Percentiles rank a stretch among this genome's conserved stretches.
Evolutionary conservation across 805 yeast species (phyloP).

Genomic region (Cyberlindnera mrakii): DNA sequence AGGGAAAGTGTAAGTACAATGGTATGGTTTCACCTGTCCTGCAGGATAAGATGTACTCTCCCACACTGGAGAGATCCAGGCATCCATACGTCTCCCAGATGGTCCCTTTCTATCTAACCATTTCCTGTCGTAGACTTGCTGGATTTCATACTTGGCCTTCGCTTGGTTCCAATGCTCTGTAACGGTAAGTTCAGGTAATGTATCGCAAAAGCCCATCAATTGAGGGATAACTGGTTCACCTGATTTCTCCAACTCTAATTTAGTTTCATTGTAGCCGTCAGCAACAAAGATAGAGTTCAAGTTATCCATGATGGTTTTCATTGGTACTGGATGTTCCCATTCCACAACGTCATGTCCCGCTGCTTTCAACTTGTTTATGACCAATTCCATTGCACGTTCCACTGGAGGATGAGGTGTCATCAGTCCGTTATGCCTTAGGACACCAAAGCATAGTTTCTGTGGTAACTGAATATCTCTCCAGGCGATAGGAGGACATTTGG

Average conservation of each 20-base stretch:
- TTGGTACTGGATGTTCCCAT: slow-evolving; percentile 32
- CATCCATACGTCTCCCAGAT: slow-evolving; percentile 49
- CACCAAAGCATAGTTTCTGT: slow-evolving; percentile 38
- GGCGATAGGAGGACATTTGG: slow-evolving; percentile 32
- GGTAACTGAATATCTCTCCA: slow-evolving; percentile 30
- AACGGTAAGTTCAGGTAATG: slow-evolving; percentile 48
- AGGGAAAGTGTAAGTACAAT: slow-evolving; percentile 70
- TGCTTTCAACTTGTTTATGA: slow-evolving; percentile 18
- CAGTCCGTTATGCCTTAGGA: slow-evolving; percentile 29
- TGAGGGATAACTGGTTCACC: slow-evolving; percentile 68
- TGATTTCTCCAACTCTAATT: slow-evolving; percentile 42
- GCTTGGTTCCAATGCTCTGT: slow-evolving; percentile 37
- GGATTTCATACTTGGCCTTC: slow-evolving; percentile 26
- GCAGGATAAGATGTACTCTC: slow-evolving; percentile 43
- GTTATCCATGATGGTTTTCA: slow-evolving; percentile 34
- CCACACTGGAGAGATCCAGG: slow-evolving; percentile 60
- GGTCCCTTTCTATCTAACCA: slow-evolving; percentile 41
- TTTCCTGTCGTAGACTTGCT: slow-evolving; percentile 30
- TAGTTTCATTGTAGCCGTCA: slow-evolving; percentile 61
- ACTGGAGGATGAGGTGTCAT: slow-evolving; percentile 49
- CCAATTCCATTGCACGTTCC: slow-evolving; percentile 35
- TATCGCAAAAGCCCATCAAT: slow-evolving; percentile 46
- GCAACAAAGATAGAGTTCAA: slow-evolving; percentile 49
- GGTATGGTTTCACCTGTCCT: slow-evolving; percentile 55
- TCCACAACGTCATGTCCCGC: slow-evolving; percentile 40